Percentiles rank a stretch among this genome's conserved stretches.
phyloP scores from a whole-genome alignment of 2,329 filamentous ascomycete species.

The Leptographium wingfieldii region DNA sequence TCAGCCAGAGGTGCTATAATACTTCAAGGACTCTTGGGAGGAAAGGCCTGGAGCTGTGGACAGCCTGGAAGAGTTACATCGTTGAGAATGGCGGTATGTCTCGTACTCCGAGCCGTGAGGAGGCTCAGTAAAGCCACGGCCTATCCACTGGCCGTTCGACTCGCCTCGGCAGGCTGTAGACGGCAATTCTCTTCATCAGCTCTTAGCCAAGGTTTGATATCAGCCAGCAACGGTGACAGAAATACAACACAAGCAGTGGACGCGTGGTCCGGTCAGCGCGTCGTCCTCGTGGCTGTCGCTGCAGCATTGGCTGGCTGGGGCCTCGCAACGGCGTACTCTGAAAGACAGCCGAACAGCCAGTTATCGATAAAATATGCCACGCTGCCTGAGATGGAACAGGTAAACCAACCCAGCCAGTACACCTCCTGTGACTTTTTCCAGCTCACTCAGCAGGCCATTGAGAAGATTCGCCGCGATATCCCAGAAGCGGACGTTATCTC shows the following conservation, averaged over 20 bases:
- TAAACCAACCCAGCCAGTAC: slow-evolving; percentile 11
- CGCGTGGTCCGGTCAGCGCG: slow-evolving; percentile 19
- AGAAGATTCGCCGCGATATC: not conserved
- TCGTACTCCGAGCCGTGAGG: not conserved
- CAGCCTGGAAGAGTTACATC: not conserved
- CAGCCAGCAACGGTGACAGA: not conserved
- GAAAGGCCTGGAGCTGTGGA: too few relatives aligned
- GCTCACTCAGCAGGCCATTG: not conserved
- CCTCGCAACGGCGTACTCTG: slow-evolving; percentile 19
- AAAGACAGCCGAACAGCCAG: slow-evolving; percentile 8
- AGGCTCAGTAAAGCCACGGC: not conserved
- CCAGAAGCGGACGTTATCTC: slow-evolving; percentile 43
- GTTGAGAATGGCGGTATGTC: not conserved
- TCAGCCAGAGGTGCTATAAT: not conserved
- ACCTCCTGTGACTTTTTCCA: not conserved
- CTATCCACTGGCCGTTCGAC: not conserved
- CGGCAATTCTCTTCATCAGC: not conserved
- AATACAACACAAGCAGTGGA: not conserved
- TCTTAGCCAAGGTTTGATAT: not conserved
- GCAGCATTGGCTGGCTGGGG: slow-evolving; percentile 30
- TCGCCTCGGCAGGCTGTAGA: not conserved
- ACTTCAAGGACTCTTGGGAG: not conserved
- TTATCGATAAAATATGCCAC: slow-evolving; percentile 24
- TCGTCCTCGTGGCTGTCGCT: slow-evolving; percentile 25
- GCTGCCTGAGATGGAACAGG: slow-evolving; percentile 29